Evolutionary conservation across 306 rosid species (phyloP), one percentile per base, ranked within the genome.

Genomic region (Carpinus fangiana): DNA sequence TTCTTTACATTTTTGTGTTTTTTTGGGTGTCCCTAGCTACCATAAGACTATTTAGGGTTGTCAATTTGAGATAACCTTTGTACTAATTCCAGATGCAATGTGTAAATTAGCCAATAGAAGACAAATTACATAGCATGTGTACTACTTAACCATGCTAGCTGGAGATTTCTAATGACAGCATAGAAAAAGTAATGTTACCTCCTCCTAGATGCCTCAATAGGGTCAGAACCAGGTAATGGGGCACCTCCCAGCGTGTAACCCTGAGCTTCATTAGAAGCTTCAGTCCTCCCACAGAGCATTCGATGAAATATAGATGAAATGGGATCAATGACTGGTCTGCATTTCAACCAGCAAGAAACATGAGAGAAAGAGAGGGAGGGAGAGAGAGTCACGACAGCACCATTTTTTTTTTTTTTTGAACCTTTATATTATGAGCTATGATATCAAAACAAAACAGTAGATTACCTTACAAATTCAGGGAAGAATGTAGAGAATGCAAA

Each of bases 141-240:
- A 12, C 11, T 66, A 66, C 13, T 11, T n/a, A 1, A 4, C 41
- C 7, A 43, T 17, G 8, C 50, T 17, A 66, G 18, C 8, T 66
- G 43, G 28, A 34, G 5, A 64, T 13, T 57, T 76, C 47, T 20
- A 34, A 41, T 12, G 70, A 7, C 23, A 79, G 47, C 48, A 54
- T 36, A 81, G 84, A 88, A 79, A 56, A 18, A 57, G 73, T 74
- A 55, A 72, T 50, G 54, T 76, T 87, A 92, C 98, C 97, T 89
- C 82, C 98, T 92, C 81, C 98, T 84, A 53, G 96, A 75, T 79
- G 98, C 94, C 81, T 94, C 98, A n/a, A 87, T 88, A 77, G 97
- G 93, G 74, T 92, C 97, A 74, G 97, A 94, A 74, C 98, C 98
- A 46, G 93, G 96, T 82, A 94, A 85, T 41, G 87, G 86, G 68